Evolutionary conservation across 768 basidiomycete species (phyloP), one percentile per base, ranked within the genome.

Genomic region (Boletus coccyginus): DNA sequence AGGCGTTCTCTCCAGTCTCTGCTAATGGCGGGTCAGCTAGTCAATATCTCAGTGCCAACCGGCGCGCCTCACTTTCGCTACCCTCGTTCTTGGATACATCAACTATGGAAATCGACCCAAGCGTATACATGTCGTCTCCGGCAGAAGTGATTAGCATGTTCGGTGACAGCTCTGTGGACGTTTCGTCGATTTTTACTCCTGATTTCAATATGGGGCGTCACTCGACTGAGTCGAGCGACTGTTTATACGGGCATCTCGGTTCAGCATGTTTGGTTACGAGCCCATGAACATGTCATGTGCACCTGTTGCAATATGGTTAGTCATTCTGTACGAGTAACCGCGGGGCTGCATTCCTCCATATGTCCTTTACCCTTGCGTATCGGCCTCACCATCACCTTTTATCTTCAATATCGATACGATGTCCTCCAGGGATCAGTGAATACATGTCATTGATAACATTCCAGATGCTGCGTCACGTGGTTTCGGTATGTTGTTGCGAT

Each of bases 71-170:
- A 14, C 58, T 70, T 16, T 55, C 55, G 6, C 38, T 63, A 10
- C 62, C 69, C 13, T 46, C 66, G n/a, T 71, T 71, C 59, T 48
- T 69, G 64, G 70, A 70, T 51, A 56, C 66, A 19, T 53, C 65
- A 50, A 58, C 70, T 17, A 74, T 81, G 75, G 81, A 82, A 39
- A 76, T 82, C 72, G 81, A 83, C 55, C 62, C 80, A 42, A 51
- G 48, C 36, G 70, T 82, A 72, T 84, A 83, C 62, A 78, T 87
- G 79, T 77, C 79, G 8, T 70, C 71, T 5, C 76, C 80, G 39
- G 73, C 77, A 46, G 85, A 87, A 57, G 79, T 87, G 74, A 78
- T 87, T 76, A 77, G 79, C 58, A 74, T 88, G 66, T 82, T 87
- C 56, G 77, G 77, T 60, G 84, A 79, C 3, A 53, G 47, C 6